phyloP scores from a whole-genome alignment of 2,329 filamentous ascomycete genomes.

The Hymenoscyphus occultus region DNA sequence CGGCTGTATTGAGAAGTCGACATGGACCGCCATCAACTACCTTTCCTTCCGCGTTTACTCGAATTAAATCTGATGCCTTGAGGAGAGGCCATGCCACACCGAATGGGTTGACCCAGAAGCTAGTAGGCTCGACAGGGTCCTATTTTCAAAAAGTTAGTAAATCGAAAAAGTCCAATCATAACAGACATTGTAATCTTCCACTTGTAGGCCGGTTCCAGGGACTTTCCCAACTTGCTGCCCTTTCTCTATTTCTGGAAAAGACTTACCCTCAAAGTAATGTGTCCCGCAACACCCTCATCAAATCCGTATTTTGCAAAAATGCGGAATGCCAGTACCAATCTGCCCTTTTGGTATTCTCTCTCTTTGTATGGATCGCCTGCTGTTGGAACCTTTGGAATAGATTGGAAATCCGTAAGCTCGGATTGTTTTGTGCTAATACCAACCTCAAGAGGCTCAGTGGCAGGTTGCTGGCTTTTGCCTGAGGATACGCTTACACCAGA shows the following conservation, averaged over 20 bases:
- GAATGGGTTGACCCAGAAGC: slow-evolving; percentile 38
- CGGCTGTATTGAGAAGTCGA: slow-evolving; percentile 34
- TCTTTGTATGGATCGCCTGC: slow-evolving; percentile 36
- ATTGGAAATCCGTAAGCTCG: slow-evolving; percentile 1
- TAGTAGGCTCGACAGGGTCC: slow-evolving; percentile 37
- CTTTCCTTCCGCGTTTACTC: slow-evolving; percentile 57
- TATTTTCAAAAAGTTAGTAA: slow-evolving; percentile 11
- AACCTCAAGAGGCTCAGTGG: slow-evolving; percentile 24
- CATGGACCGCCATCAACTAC: slow-evolving; percentile 59
- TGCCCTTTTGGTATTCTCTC: slow-evolving; percentile 40
- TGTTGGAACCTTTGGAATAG: slow-evolving; percentile 10
- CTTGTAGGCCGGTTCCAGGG: neutral
- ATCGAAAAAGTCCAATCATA: neutral
- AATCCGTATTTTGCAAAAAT: slow-evolving; percentile 47
- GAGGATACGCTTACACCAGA: slow-evolving; percentile 16
- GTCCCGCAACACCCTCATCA: slow-evolving; percentile 46
- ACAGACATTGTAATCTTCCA: too few species aligned
- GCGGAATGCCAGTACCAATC: slow-evolving; percentile 47
- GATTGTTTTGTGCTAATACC: slow-evolving; percentile 22
- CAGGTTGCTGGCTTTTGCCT: slow-evolving; percentile 12
- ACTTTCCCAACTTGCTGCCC: neutral
- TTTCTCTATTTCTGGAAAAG: neutral
- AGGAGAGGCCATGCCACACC: slow-evolving; percentile 43
- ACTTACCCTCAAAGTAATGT: slow-evolving; percentile 42
- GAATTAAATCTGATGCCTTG: slow-evolving; percentile 64